A percentile compares a stretch with the other conserved stretches of the same genome.
Conservation (phyloP, 2,329 filamentous ascomycete species). For the Ramularia collo-cygni region DNA sequence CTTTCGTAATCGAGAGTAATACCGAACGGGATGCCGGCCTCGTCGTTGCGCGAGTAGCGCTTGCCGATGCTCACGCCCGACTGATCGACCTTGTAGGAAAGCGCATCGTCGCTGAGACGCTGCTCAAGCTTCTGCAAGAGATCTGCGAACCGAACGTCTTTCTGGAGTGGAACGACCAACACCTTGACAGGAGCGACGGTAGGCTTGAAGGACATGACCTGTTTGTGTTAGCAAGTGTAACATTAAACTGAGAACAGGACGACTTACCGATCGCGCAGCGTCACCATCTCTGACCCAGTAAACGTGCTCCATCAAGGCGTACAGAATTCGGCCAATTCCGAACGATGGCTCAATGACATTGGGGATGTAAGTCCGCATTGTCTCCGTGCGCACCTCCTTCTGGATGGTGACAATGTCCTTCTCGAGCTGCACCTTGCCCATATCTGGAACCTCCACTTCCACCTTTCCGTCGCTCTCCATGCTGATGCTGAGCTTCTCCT, state of each 20-base stretch:
- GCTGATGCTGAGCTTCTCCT: conserved; percentile 69
- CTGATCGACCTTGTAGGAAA: conserved; percentile 83
- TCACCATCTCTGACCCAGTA: conserved; percentile 88
- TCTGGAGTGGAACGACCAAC: conserved; percentile 80
- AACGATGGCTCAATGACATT: conserved; percentile 90
- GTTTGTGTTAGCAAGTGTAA: conserved; percentile 8
- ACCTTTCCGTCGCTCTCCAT: conserved; percentile 69
- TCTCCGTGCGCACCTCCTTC: conserved; percentile 73
- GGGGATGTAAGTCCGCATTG: conserved; percentile 83
- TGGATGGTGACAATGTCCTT: conserved; percentile 78
- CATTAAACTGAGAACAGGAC: background rate
- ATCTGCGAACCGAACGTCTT: conserved; percentile 73
- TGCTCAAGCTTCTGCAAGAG: conserved; percentile 65
- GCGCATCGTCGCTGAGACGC: conserved; percentile 65
- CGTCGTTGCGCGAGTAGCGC: conserved; percentile 89
- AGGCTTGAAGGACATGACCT: conserved; percentile 68
- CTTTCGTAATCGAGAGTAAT: conserved; percentile 96
- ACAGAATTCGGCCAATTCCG: conserved; percentile 90
- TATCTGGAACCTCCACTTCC: conserved; percentile 62
- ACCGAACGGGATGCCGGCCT: conserved; percentile 88
- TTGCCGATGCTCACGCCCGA: conserved; percentile 90
- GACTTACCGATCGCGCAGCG: conserved; percentile 77
- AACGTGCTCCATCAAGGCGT: conserved; percentile 85
- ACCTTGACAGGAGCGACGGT: conserved; percentile 91
- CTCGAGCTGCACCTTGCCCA: conserved; percentile 72